These are phyloP conservation scores for Aureobasidium melanogenum DNA, from an alignment of 2,329 filamentous ascomycete genomes.

Conservation along the genomic window DNA sequence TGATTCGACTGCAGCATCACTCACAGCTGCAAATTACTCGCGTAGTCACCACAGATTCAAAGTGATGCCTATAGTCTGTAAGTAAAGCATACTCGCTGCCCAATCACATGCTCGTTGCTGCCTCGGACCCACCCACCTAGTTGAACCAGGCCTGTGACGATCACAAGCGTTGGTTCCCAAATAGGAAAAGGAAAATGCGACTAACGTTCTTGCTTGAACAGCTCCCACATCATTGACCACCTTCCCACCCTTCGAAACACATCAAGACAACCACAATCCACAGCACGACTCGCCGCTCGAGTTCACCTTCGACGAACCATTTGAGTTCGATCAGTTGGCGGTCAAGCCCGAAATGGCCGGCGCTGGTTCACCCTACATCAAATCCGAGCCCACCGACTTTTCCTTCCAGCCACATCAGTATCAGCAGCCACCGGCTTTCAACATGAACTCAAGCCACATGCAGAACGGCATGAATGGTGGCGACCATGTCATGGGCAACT, in stretches of 20 bases:
- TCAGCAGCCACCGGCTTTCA: slow-evolving; percentile 20
- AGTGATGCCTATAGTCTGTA: slow-evolving; percentile 15
- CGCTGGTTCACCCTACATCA: slow-evolving; percentile 55
- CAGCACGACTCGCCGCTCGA: slow-evolving; percentile 29
- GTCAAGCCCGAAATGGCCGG: slow-evolving; percentile 39
- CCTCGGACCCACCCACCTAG: slow-evolving; percentile 1
- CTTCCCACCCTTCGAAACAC: slow-evolving; percentile 26
- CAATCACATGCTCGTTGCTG: slow-evolving; percentile 4
- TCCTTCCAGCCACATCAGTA: slow-evolving; percentile 40
- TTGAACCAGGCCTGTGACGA: not conserved
- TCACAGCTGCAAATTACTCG: not conserved
- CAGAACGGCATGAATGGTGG: slow-evolving; percentile 8
- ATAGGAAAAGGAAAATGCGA: not conserved
- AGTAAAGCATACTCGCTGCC: not conserved
- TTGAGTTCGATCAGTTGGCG: slow-evolving; percentile 15
- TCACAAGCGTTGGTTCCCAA: slow-evolving; percentile 1
- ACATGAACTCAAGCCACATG: slow-evolving; percentile 15
- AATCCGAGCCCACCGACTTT: slow-evolving; percentile 58
- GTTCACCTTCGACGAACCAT: slow-evolving; percentile 23
- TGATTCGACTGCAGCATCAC: not conserved
- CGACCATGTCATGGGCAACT: slow-evolving; percentile 39
- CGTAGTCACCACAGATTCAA: not conserved
- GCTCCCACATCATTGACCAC: slow-evolving; percentile 21
- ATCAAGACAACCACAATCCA: slow-evolving; percentile 16
- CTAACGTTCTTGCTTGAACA: slow-evolving; percentile 3